These are phyloP conservation scores for Pleurotus ostreatus DNA, from an alignment of 768 basidiomycete species.

Conservation along the genomic window DNA sequence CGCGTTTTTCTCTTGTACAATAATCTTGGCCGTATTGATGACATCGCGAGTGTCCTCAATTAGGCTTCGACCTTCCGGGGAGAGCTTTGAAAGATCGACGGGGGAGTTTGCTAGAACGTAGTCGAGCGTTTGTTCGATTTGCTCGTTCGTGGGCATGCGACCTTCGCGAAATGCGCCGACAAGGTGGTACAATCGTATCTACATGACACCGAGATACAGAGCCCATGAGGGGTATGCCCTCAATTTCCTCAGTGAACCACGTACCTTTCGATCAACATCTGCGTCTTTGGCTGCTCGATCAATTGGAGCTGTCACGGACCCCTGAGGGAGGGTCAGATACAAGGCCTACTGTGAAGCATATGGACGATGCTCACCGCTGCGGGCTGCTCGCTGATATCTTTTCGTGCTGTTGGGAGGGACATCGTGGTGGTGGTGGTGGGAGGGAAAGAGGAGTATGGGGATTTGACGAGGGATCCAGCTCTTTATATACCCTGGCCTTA, in stretches of 20 bases:
- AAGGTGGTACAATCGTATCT: constrained; percentile 76
- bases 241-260: not conserved
- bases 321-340: constrained; percentile 9
- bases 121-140: constrained; percentile 67
- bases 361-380: constrained; percentile 13
- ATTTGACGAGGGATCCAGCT: not conserved
- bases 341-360: not conserved
- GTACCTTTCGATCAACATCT: constrained; percentile 76
- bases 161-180: constrained; percentile 78
- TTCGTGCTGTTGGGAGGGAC: constrained; percentile 60
- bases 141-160: constrained; percentile 71
- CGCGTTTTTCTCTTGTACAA: constrained; percentile 76
- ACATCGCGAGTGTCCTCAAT: constrained; percentile 73
- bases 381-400: constrained; percentile 59
- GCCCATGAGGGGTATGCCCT: not conserved
- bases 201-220: not conserved
- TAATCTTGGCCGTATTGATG: constrained; percentile 63
- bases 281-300: constrained; percentile 55
- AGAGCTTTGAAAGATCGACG: constrained; percentile 62
- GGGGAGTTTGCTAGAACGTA: constrained; percentile 60
- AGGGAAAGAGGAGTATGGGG: not conserved
- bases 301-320: constrained; percentile 63
- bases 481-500: not conserved
- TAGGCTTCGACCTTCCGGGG: constrained; percentile 71
- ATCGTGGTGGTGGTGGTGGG: constrained; percentile 27